Conservation (phyloP, 257 asterid species). For the Haberlea rhodopensis region DNA sequence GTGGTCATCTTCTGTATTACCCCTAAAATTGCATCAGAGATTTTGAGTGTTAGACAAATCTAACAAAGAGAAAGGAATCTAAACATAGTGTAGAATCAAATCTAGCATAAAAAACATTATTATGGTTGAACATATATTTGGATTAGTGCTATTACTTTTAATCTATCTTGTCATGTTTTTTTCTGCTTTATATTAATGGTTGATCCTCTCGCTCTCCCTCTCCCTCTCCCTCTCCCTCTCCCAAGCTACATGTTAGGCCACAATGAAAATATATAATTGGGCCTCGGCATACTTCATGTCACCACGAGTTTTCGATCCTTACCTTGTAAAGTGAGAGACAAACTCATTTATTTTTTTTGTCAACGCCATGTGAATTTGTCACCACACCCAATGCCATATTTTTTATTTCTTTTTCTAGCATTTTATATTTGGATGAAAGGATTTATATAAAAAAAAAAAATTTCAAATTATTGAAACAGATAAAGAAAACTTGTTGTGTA, state of each 20-base stretch:
- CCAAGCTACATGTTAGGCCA: slow-evolving; percentile 32
- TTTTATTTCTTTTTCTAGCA: slow-evolving; percentile 20
- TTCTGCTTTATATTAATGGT: slow-evolving; percentile 31
- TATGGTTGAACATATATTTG: background rate
- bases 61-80: slow-evolving; percentile 25
- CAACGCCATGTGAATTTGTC: slow-evolving; percentile 48
- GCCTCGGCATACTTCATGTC: slow-evolving; percentile 19
- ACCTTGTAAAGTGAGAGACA: slow-evolving; percentile 58
- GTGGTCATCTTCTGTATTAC: slow-evolving; percentile 7
- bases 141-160: slow-evolving; percentile 24
- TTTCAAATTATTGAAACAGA: too few relatives aligned
- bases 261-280: slow-evolving; percentile 25
- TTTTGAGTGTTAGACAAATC: background rate
- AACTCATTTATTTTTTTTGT: slow-evolving; percentile 38
- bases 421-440: background rate
- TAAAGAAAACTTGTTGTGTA: too few relatives aligned
- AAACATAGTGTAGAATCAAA: slow-evolving; percentile 32
- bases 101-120: background rate
- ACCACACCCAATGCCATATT: slow-evolving; percentile 33
- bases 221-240: too few relatives aligned
- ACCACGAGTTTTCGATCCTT: slow-evolving; percentile 33
- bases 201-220: too few relatives aligned
- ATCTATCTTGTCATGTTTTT: slow-evolving; percentile 57
- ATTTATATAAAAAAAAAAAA: too few relatives aligned
- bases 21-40: too few relatives aligned